phyloP scores from a whole-genome alignment of 768 basidiomycete genomes.

The Lentinula boryana region DNA sequence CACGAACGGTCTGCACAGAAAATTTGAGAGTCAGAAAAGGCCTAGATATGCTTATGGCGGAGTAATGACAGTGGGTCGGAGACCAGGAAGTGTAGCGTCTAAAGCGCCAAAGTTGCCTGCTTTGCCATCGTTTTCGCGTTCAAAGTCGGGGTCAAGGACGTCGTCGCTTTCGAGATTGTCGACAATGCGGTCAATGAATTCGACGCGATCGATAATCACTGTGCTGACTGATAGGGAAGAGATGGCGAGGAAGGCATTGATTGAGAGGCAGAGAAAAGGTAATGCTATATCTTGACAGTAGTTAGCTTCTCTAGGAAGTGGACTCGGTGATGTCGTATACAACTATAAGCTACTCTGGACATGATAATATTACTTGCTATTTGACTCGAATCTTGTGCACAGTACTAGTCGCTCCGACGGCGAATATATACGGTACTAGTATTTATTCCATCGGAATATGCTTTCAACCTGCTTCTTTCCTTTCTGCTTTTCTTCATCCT shows the following conservation, averaged over 20 bases:
- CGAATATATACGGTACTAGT: too few relatives aligned
- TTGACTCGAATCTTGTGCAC: too few relatives aligned
- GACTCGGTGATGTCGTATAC: too few relatives aligned
- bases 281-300: not conserved
- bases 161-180: not conserved
- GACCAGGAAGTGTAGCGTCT: not conserved
- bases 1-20: not conserved
- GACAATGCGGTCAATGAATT: constrained; percentile 1
- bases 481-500: too few relatives aligned
- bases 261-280: not conserved
- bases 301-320: too few relatives aligned
- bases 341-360: too few relatives aligned
- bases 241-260: constrained; percentile 3
- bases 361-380: too few relatives aligned
- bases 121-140: not conserved
- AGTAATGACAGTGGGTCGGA: not conserved
- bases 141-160: not conserved
- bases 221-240: constrained; percentile 1
- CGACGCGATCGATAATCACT: not conserved
- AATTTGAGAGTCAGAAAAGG: not conserved
- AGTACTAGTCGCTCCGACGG: too few relatives aligned
- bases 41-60: not conserved
- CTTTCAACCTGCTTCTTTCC: too few relatives aligned
- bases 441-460: too few relatives aligned
- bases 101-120: not conserved